A percentile compares a stretch with the other conserved stretches of the same genome.
These are phyloP conservation scores for Cryptococcus floricola DNA, from an alignment of 1,284 basidiomycete species.

Conservation along the genomic window DNA sequence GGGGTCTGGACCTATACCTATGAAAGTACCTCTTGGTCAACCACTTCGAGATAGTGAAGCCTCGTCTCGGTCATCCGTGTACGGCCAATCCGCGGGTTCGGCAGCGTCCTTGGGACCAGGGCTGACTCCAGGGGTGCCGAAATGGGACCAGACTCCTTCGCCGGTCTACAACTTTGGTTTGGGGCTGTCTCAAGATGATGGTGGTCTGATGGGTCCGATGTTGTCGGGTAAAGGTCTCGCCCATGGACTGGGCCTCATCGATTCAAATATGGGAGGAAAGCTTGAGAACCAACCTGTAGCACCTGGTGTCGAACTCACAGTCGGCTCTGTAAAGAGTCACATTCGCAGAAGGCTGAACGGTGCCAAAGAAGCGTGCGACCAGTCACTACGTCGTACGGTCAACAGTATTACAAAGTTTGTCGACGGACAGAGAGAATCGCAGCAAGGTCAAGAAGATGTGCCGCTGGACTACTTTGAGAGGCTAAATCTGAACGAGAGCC, in stretches of 20 bases:
- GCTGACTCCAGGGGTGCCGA: neutral
- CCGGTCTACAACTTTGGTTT: neutral
- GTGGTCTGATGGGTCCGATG: too few relatives aligned
- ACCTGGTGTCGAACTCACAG: conserved; percentile 40
- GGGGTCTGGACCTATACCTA: conserved; percentile 5
- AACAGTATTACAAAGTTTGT: conserved; percentile 90
- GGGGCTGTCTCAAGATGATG: neutral
- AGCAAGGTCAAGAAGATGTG: conserved; percentile 18
- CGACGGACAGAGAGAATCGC: conserved; percentile 62
- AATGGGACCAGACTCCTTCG: conserved; percentile 2
- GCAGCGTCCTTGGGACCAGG: conserved; percentile 12
- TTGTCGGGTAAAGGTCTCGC: too few relatives aligned
- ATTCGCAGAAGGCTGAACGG: conserved; percentile 87
- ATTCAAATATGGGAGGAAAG: conserved; percentile 1
- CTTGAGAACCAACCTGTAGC: conserved; percentile 29
- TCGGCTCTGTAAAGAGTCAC: conserved; percentile 81
- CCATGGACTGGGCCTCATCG: too few relatives aligned
- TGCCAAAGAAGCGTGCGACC: conserved; percentile 93
- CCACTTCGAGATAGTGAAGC: conserved; percentile 7
- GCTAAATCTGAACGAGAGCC: conserved; percentile 35
- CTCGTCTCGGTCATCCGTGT: conserved; percentile 32
- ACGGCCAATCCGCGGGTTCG: conserved; percentile 16
- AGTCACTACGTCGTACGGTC: conserved; percentile 85
- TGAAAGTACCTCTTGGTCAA: conserved; percentile 11
- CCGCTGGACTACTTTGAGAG: conserved; percentile 43